Base-by-base conservation (phyloP, 2,329 filamentous ascomycete genomes). In the Trichophyton schoenleinii region DNA sequence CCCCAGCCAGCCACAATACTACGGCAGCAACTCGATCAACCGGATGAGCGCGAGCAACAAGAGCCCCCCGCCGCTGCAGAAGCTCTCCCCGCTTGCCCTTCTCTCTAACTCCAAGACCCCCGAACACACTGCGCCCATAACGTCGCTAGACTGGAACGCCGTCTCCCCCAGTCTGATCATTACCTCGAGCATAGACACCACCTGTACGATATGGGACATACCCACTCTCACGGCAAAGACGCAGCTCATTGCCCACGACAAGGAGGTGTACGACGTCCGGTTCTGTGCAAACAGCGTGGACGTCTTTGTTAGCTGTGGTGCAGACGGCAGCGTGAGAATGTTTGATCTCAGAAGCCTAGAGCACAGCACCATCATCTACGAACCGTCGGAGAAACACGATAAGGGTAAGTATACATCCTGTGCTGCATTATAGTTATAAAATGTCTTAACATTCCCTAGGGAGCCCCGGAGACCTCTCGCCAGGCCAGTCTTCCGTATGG, bases 201-300 rank as follows among this genome's bases (percentile, higher is more conserved):
- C 94, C 4, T 99, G 94, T 76, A 99, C 94, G 3, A 99, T 99
- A 66, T 99, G 94, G 94, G 94, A 99, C 73, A 99, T 99, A 61
- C 94, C 94, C 2, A 96, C 94, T 0, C 80, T 99, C 64, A 99
- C 94, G 0, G 94, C 94, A 59, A 99, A 99, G 77, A 99, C 94
- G 1, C 94, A 99, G 73, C 80, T 99, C 53, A 99, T 99, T 74
- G 94, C 94, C 20, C 94, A 99, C 73, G 94, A 99, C 77, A 97
- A 97, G 75, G 94, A 99, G 75, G 94, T 99, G 4, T 99, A 96
- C 70, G 94, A 99, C 72, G 94, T 99, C 57, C 86, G 94, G 20
- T 99, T 99, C 76, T 99, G 94, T 76, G 94, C 94, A 57, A 94
- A 95, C 67, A 96, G 91, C 68, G 90, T 96, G n/a, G 94, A 99